These are phyloP conservation scores for Lactarius hengduanensis DNA, from an alignment of 768 basidiomycete species.

Conservation along the genomic window DNA sequence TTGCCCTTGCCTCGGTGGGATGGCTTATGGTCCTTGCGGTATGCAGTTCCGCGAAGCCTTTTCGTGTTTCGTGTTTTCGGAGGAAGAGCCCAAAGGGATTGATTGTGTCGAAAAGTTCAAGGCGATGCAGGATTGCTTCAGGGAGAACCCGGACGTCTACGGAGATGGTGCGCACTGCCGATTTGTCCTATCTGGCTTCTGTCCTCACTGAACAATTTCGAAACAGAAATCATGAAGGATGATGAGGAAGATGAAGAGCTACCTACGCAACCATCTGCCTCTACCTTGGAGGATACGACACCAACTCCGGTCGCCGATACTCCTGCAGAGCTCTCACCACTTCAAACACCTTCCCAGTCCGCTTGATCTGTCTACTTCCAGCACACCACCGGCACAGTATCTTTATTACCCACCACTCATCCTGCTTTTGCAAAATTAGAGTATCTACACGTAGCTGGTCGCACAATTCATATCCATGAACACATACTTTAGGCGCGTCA, in stretches of 20 bases:
- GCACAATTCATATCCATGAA: conserved; percentile 15
- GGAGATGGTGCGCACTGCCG: conserved; percentile 68
- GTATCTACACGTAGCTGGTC: conserved; percentile 19
- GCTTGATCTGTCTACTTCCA: conserved; percentile 7
- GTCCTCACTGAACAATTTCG: not conserved
- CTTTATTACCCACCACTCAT: conserved; percentile 29
- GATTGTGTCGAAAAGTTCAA: conserved; percentile 98
- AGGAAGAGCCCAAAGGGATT: conserved; percentile 94
- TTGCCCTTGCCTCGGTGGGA: conserved; percentile 97
- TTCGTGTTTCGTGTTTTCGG: conserved; percentile 93
- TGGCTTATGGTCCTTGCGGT: conserved; percentile 98
- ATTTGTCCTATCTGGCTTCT: conserved; percentile 13
- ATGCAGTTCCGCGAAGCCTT: conserved; percentile 92
- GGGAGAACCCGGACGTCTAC: conserved; percentile 94
- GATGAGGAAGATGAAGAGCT: conserved; percentile 26
- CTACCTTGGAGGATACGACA: not conserved
- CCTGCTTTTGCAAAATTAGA: conserved; percentile 27
- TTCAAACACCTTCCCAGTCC: conserved; percentile 1
- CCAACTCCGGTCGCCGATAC: not conserved
- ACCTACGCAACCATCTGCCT: not conserved
- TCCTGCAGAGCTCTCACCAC: conserved; percentile 4
- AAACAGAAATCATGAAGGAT: conserved; percentile 26
- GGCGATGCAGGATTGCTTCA: conserved; percentile 97
- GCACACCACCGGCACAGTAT: conserved; percentile 15
- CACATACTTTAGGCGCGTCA: conserved; percentile 3